Conservation (phyloP, 2,329 filamentous ascomycete genomes). For the Ambrosiella cleistominuta region DNA sequence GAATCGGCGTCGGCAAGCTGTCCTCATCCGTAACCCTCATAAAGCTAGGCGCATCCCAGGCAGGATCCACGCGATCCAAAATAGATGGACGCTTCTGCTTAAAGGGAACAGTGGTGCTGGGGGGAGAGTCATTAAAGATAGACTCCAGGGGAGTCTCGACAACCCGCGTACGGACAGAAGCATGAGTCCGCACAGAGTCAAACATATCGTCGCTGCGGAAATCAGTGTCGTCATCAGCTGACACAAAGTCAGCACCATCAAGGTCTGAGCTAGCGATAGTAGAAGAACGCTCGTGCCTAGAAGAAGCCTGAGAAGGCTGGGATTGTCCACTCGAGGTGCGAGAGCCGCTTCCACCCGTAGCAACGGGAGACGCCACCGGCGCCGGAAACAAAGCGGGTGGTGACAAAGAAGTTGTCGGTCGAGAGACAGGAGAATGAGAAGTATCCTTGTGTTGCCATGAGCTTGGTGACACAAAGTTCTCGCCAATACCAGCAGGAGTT, state of each 20-base stretch:
- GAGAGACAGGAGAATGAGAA: background rate
- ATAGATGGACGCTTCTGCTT: slow-evolving; percentile 11
- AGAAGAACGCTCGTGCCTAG: slow-evolving; percentile 26
- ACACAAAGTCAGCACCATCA: slow-evolving; percentile 45
- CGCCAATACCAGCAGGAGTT: background rate
- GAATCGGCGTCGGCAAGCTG: slow-evolving; percentile 30
- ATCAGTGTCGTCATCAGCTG: slow-evolving; percentile 60
- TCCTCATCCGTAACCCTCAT: slow-evolving; percentile 43
- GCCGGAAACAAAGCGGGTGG: slow-evolving; percentile 23
- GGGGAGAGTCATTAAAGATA: slow-evolving; percentile 66
- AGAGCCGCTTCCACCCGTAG: slow-evolving; percentile 18
- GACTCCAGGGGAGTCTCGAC: slow-evolving; percentile 58
- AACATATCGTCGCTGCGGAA: slow-evolving; percentile 61
- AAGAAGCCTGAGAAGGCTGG: slow-evolving; percentile 12
- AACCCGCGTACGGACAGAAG: slow-evolving; percentile 47
- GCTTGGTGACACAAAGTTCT: background rate
- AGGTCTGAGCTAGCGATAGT: slow-evolving; percentile 54
- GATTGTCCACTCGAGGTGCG: slow-evolving; percentile 8
- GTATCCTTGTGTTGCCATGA: background rate
- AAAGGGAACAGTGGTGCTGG: slow-evolving; percentile 34
- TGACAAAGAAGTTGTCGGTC: background rate
- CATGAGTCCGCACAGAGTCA: slow-evolving; percentile 57
- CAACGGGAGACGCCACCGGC: slow-evolving; percentile 22
- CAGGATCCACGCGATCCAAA: slow-evolving; percentile 8
- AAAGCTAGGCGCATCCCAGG: slow-evolving; percentile 13